Percentiles rank a stretch among this genome's conserved stretches.
Conservation (phyloP, 176 grass and related monocot species). For the Lolium multiflorum region DNA sequence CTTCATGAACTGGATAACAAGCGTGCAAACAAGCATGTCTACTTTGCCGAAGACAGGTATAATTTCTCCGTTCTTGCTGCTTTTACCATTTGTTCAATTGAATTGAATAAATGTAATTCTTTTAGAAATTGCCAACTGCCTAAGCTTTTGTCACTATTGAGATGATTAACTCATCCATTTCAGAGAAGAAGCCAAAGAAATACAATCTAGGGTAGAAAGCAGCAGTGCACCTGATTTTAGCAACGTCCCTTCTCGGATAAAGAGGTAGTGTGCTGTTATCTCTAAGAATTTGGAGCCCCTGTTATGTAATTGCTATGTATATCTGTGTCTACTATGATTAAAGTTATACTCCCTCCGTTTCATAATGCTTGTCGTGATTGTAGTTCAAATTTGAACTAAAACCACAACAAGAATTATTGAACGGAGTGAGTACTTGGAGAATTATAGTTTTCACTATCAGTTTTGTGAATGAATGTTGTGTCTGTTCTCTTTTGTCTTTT, state of each 20-base stretch:
- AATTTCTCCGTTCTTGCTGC: constrained; percentile 22
- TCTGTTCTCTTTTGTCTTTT: neutral
- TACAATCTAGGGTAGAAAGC: constrained; percentile 62
- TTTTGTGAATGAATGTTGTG: neutral
- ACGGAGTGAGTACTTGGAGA: neutral
- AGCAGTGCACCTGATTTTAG: constrained; percentile 45
- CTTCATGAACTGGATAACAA: constrained; percentile 82
- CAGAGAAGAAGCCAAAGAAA: constrained; percentile 92
- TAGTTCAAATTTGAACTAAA: no score
- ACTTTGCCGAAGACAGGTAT: constrained; percentile 91
- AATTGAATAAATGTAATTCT: neutral
- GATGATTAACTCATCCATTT: constrained; percentile 34
- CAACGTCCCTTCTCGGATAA: constrained; percentile 74
- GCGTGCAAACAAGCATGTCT: constrained; percentile 75
- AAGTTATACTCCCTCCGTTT: neutral
- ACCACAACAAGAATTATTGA: no score
- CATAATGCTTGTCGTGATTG: no score
- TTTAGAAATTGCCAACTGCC: neutral
- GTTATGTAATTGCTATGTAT: neutral
- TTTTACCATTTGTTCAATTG: neutral
- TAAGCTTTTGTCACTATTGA: constrained; percentile 6
- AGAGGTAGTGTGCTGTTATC: constrained; percentile 53
- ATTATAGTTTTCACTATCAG: neutral
- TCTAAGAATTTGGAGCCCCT: neutral
- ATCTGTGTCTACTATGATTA: constrained; percentile 12